Conservation (phyloP, 2,329 filamentous ascomycete species). For the Lecanosticta acicola region DNA sequence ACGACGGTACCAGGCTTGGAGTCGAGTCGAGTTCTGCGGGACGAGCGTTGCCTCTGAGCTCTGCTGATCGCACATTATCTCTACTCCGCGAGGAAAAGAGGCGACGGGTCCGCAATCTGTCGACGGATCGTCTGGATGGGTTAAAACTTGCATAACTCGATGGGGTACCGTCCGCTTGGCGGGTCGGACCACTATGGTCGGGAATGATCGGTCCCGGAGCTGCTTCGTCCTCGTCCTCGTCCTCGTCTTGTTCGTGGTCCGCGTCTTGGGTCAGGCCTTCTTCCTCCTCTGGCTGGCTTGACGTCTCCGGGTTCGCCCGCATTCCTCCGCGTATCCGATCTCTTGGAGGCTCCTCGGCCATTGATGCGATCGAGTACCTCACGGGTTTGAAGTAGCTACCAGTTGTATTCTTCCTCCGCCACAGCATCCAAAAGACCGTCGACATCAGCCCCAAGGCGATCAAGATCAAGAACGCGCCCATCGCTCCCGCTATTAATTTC, state of each 20-base stretch:
- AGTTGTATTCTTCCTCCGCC: slow-evolving; percentile 7
- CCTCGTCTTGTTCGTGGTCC: not conserved
- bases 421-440: slow-evolving; percentile 1
- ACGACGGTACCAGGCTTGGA: not conserved
- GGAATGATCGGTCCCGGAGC: not conserved
- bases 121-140: slow-evolving; percentile 1
- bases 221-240: not conserved
- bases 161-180: not conserved
- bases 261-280: not conserved
- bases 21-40: not conserved
- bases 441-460: slow-evolving; percentile 4
- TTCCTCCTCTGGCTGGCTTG: not conserved
- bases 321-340: not conserved
- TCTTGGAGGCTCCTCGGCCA: no score
- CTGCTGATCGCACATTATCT: not conserved
- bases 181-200: not conserved
- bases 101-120: not conserved
- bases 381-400: slow-evolving; percentile 10
- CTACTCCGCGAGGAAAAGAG: slow-evolving; percentile 4
- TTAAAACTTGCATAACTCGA: not conserved
- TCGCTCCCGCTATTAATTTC: slow-evolving; percentile 2
- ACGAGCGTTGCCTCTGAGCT: not conserved
- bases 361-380: slow-evolving; percentile 1
- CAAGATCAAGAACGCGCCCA: slow-evolving; percentile 4
- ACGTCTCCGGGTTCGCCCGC: not conserved